Evolutionary conservation across 2,329 filamentous ascomycete genomes (phyloP).

Genomic region (Rhynchosporium secalis): DNA sequence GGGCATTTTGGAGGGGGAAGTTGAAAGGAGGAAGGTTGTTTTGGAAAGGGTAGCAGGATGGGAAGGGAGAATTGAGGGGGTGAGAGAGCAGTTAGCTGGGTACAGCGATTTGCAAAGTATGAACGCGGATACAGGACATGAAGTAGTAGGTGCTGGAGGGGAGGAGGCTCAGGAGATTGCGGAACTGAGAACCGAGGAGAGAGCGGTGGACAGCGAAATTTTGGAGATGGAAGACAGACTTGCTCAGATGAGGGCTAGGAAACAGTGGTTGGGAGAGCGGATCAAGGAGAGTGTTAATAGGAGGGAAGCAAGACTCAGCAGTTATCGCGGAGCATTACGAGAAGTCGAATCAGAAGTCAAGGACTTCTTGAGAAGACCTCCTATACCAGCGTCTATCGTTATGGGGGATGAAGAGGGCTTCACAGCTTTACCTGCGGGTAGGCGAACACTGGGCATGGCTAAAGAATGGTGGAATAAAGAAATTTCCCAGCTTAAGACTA

Average conservation of each 20-base stretch:
- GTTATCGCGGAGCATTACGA: slow-evolving; percentile 66
- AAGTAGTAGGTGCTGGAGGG: slow-evolving; percentile 45
- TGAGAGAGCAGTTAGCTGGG: slow-evolving; percentile 53
- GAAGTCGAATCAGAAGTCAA: slow-evolving; percentile 65
- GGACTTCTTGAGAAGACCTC: slow-evolving; percentile 58
- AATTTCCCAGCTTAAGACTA: slow-evolving; percentile 53
- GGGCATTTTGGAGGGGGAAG: slow-evolving; percentile 56
- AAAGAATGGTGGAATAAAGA: slow-evolving; percentile 70
- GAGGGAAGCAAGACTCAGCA: slow-evolving; percentile 69
- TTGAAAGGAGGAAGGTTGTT: slow-evolving; percentile 57
- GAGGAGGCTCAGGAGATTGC: slow-evolving; percentile 60
- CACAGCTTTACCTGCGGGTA: slow-evolving; percentile 59
- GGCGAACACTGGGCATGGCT: slow-evolving; percentile 70
- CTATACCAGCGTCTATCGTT: slow-evolving; percentile 37
- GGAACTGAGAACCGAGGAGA: slow-evolving; percentile 56
- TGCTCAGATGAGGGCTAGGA: slow-evolving; percentile 58
- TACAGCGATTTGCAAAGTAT: slow-evolving; percentile 52
- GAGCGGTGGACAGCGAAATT: slow-evolving; percentile 61
- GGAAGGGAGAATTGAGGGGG: slow-evolving; percentile 45
- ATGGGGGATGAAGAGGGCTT: slow-evolving; percentile 47
- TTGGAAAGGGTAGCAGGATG: slow-evolving; percentile 58
- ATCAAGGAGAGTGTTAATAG: slow-evolving; percentile 64
- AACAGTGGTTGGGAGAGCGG: slow-evolving; percentile 58
- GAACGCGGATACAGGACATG: slow-evolving; percentile 44
- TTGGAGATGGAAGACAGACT: slow-evolving; percentile 64